Evolutionary conservation across 495 filamentous ascomycete genomes (phyloP), one percentile per base, ranked within the genome.

Genomic region (Aspergillus incahuasiensis): DNA sequence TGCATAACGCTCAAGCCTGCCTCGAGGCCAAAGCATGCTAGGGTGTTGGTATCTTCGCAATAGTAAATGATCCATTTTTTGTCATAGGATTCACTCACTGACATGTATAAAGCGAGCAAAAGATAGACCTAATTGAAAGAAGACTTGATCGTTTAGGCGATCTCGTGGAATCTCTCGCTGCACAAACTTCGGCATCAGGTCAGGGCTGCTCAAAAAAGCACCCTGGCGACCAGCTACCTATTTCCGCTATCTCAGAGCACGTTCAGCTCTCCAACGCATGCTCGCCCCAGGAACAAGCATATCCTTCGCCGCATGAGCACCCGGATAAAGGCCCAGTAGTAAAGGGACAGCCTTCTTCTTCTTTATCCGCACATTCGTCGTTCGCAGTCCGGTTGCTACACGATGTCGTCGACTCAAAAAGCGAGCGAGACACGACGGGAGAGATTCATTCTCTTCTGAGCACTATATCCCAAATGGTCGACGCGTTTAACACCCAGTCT

Each of bases 61-160:
- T 57, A 50, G 54, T 57, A 57, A 1, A 46, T 9, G 32, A 22
- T 20, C 22, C 13, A 5, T 4, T n/a, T 11, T 32, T 21, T 18
- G n/a, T 5, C 7, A 5, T 25, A 25, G 39, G 24, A 16, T 32
- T 38, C 18, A 39, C 47, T 11, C 1, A n/a, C 13, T 40, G 38
- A n/a, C 8, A 21, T 24, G 8, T 39, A 13, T 15, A 40, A 8
- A 56, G 54, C 34, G 54, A 56, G 22, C 18, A 22, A 13, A 56
- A 56, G 30, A 56, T 56, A 19, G 44, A 56, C 42, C 32, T 22
- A 0, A 56, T 56, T 38, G 54, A 56, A 16, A 22, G 22, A 49
- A 20, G 44, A 18, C 44, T 56, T 1, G 38, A 32, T 25, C 44
- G 35, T 11, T 45, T 22, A 15, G 35, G 38, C 12, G n/a, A 41